Evolutionary conservation across 805 yeast genomes (phyloP), one percentile per base, ranked within the genome.

Genomic region (Candida fluviatilis): DNA sequence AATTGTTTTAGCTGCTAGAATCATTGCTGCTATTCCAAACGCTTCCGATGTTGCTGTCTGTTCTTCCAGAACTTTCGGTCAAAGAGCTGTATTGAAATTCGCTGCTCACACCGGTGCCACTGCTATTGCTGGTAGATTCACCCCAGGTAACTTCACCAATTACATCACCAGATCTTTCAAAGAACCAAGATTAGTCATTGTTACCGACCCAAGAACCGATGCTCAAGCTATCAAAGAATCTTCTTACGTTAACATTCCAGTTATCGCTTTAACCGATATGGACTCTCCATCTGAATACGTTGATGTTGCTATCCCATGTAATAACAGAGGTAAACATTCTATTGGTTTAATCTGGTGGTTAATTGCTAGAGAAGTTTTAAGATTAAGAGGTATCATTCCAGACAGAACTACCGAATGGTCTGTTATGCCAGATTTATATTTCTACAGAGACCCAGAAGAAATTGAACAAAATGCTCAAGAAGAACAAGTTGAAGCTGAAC

Each of bases 391-490:
- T 69, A 82, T 89, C 68, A 75, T 93, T 60, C 89, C 95, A 69
- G 84, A 86, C 87, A 89, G 99, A 82, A 69, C 85, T 58, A 87
- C 93, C 73, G 83, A 85, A 73, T 93, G 99, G 99, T 77, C 95
- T 59, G 93, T 93, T 70, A 93, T 93, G 99, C 98, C 98, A 73
- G 99, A 93, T 80, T 83, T 93, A 74, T 93, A 90, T 90, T 93
- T 93, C 90, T 93, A 93, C 97, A 93, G 99, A 84, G 96, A 93
- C 80, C 99, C 99, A 68, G 98, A 91, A 80, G 99, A 93, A 78
- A 84, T 85, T 73, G 96, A 88, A 77, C 78, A 80, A 60, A 80
- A 75, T 58, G 80, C 79, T 62, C 76, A 76, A 49, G 76, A 73
- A 54, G 78, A 70, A 60, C 60, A 66, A 54, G 72, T 67, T 59